Base-by-base conservation (phyloP, 1,284 basidiomycete species). In the Sporisorium exsertum region DNA sequence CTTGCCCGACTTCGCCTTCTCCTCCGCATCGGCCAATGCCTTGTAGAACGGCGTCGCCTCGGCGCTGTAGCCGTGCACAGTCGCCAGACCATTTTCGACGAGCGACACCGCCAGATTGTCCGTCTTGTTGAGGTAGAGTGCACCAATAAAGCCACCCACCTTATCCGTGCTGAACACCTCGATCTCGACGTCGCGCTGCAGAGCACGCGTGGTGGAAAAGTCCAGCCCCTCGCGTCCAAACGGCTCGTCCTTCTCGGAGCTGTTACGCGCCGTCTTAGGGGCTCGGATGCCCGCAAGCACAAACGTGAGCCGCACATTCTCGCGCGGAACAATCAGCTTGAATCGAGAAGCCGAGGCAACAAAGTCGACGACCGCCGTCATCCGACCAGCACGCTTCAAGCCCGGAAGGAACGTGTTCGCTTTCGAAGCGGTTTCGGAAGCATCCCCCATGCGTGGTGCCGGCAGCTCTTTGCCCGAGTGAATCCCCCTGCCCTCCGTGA, bases 141-240 rank as follows among this genome's bases (percentile, higher is more conserved):
- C 72, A 18, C 96, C 96, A 77, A 99, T 95, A 87, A 97, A 98
- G 8, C 96, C 95, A 43, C 96, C 96, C 18, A 92, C 92, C 87
- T 97, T 97, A 88, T 99, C 96, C 16, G 92, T 91, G 49, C 90
- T 89, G 66, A 96, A 93, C 50, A 97, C 91, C 77, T 94, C 92
- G 69, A 98, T 91, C 86, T 99, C 96, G 16, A 95, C 92, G 81
- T 99, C 97, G 26, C 95, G 91, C 86, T 99, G 97, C 90, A 97
- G 91, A 81, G 92, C 94, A 65, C 89, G 89, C 52, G 90, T 90
- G 13, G 90, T 90, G 4, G 93, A 90, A 80, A 93, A 98, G 46
- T 93, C 92, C 8, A 91, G 88, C 2, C 94, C 91, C 85, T 99
- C 95, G 1, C 86, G 80, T 8, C 95, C 96, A 84, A 89, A 97